Base-by-base conservation (phyloP, 257 asterid genomes). In the Gentiana dahurica region DNA sequence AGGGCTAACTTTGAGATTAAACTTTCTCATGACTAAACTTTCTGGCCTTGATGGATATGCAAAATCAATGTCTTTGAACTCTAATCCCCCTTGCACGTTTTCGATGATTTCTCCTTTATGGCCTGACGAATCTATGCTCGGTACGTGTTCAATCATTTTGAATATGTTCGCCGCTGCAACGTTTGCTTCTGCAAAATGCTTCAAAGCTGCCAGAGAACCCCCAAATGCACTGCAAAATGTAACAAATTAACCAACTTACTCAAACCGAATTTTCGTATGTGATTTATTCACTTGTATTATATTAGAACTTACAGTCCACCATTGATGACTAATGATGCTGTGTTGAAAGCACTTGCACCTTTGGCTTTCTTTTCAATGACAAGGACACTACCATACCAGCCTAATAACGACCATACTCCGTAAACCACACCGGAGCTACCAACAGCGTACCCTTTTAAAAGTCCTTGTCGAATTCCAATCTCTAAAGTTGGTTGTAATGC, bases 381-480 rank as follows among this genome's bases (percentile, higher is more conserved):
- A 9, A 71, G 67, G 51, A 71, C 12, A 10, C 76, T 67, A 47
- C 71, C 76, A 34, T 58, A 62, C 76, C 76, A 71, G 37, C 60
- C 59, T 41, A 56, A 55, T 34, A 64, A 64, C 8, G 68, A 60
- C 76, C 72, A 65, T 49, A 71, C 66, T 54, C 53, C 65, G 41
- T 51, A 65, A 33, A 61, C 62, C 35, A 61, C 53, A 34, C 67
- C 57, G 36, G 48, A 54, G 46, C 68, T 60, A 32, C 72, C 68
- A 12, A 65, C 51, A 32, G 64, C 65, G 47, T 65, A 58, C 5
- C 72, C 76, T 71, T 71, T 65, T 12, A 60, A 33, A 37, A 65
- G 66, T 53, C 76, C 72, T 61, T 67, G 65, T 32, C 53, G 65
- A 56, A 60, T 53, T 36, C 76, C 76, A 8, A 71, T 65, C 49